Evolutionary conservation across 768 basidiomycete species (phyloP), one percentile per base, ranked within the genome.

Genomic region (Lactifluus rugatus): DNA sequence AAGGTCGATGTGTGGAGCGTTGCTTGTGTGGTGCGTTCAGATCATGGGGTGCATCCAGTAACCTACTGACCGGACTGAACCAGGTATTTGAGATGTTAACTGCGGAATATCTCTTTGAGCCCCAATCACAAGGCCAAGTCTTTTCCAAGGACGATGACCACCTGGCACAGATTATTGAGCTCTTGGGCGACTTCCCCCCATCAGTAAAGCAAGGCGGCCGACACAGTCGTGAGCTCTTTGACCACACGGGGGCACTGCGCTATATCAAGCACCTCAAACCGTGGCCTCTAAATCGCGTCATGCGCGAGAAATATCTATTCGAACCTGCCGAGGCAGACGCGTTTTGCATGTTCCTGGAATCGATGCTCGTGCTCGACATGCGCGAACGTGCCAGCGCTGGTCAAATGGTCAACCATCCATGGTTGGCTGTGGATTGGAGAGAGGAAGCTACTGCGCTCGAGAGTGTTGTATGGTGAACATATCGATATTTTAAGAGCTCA

Each of bases 131-230:
- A 70, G 82, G 83, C 25, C 84, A 85, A 63, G 72, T 88, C 47
- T 94, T 91, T 66, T 85, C 83, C 58, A 93, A 93, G 71, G 93
- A 96, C 70, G 93, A 94, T 67, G 95, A 97, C 69, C 93, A 96
- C 65, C 83, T 94, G 80, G 93, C 93, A 36, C 93, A 94, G 73
- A 90, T 95, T 61, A 85, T 94, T 56, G 93, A 96, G 74, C 76
- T 96, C 10, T 73, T 94, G 58, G 93, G 93, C 34, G 88, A 93
- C 71, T 82, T 85, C 61, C 73, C 82, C 14, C 66, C 83, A 26
- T 79, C 82, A 49, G 77, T 86, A 45, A 93, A 90, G 73, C 82
- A 87, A 79, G 84, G 84, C 25, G 93, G 93, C 32, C 85, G 83
- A 66, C 93, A 85, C 69, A 87, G 86, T 63, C 78, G 85, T 54